A percentile compares a stretch with the other conserved stretches of the same genome.
Conservation (phyloP, 73 alveolate species). For the Tetrahymena thermophila region DNA sequence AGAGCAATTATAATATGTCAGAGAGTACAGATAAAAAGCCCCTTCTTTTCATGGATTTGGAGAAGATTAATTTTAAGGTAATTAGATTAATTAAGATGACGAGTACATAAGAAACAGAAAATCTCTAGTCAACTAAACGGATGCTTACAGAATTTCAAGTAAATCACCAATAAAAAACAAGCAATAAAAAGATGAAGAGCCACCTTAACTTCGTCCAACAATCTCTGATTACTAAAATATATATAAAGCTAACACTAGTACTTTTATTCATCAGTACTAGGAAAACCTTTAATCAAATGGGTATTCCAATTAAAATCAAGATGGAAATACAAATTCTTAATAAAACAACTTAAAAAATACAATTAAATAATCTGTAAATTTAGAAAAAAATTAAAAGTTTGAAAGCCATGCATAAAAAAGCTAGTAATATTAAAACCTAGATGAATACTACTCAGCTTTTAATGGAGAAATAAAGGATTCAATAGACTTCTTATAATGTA, state of each 20-base stretch:
- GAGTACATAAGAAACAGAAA: background rate
- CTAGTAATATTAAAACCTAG: background rate
- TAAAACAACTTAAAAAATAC: background rate
- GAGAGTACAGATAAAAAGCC: background rate
- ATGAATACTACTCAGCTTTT: background rate
- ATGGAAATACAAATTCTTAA: background rate
- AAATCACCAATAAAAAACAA: background rate
- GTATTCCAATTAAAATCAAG: background rate
- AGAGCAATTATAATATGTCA: background rate
- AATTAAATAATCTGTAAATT: background rate
- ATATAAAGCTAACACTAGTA: background rate
- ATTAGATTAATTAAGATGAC: background rate
- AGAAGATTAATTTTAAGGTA: background rate
- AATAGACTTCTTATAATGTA: background rate
- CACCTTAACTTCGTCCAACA: background rate
- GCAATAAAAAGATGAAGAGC: background rate
- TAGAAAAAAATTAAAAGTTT: background rate
- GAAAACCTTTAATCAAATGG: background rate
- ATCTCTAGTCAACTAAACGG: background rate
- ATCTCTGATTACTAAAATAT: background rate
- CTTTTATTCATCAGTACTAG: background rate
- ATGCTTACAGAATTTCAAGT: background rate
- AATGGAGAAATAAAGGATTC: background rate
- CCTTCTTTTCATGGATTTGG: background rate
- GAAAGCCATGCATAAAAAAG: background rate